Conservation (phyloP, 495 filamentous ascomycete species). For the Schizothecium vesticola region DNA sequence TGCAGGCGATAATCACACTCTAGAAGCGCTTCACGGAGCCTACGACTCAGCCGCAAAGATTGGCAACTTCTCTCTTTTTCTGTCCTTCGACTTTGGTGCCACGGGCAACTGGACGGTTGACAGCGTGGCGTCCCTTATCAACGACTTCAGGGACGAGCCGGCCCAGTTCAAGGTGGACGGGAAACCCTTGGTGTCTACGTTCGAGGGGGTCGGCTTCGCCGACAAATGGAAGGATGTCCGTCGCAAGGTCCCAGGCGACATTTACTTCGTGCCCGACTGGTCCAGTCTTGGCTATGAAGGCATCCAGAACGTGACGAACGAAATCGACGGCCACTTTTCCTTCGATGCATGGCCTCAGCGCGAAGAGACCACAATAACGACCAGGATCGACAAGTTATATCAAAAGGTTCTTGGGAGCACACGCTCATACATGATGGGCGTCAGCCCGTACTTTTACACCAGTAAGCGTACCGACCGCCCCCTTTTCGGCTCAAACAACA, state of each 20-base stretch:
- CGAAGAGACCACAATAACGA: not conserved
- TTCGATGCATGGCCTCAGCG: conserved; percentile 63
- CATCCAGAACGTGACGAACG: conserved; percentile 30
- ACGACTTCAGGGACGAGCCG: conserved; percentile 41
- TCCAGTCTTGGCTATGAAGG: conserved; percentile 46
- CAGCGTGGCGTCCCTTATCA: conserved; percentile 48
- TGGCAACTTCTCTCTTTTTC: conserved; percentile 5
- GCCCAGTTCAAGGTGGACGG: conserved; percentile 50
- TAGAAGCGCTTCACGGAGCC: conserved; percentile 41
- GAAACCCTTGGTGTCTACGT: conserved; percentile 51
- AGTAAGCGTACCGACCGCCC: conserved; percentile 8
- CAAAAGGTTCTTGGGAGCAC: conserved; percentile 32
- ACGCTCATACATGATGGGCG: conserved; percentile 62
- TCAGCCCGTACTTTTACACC: conserved; percentile 65
- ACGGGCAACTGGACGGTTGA: conserved; percentile 46
- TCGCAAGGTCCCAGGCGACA: conserved; percentile 27
- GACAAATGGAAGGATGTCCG: conserved; percentile 52
- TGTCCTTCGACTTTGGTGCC: conserved; percentile 23
- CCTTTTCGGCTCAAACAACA: not conserved
- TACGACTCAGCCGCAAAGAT: conserved; percentile 31
- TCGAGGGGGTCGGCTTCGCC: conserved; percentile 51
- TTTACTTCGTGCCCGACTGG: conserved; percentile 58
- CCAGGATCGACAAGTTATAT: not conserved
- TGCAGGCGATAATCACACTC: conserved; percentile 41
- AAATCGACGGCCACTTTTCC: conserved; percentile 48